Evolutionary conservation across 2,329 filamentous ascomycete genomes (phyloP).

Genomic region (Fusarium staphyleae): DNA sequence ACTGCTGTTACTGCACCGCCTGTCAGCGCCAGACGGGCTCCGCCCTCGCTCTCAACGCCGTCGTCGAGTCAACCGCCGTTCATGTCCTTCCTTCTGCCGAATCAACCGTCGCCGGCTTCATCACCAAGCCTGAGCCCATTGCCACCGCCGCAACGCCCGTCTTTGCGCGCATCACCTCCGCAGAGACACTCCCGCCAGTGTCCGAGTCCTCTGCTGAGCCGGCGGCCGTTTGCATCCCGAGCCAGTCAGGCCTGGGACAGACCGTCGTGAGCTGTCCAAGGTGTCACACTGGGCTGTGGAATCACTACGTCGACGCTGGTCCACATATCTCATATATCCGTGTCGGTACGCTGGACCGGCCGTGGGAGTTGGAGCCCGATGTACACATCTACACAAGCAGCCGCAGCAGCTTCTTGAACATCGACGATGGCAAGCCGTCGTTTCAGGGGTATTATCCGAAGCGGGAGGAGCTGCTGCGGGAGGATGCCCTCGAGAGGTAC

Average conservation of each 20-base stretch:
- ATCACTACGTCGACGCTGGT: conserved; percentile 48
- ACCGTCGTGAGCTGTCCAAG: conserved; percentile 51
- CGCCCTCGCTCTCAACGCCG: conserved; percentile 50
- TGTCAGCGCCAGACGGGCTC: conserved; percentile 56
- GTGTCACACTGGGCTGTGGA: conserved; percentile 53
- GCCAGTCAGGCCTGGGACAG: conserved; percentile 51
- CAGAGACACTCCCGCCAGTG: conserved; percentile 14
- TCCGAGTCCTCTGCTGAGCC: conserved; percentile 11
- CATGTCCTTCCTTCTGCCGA: conserved; percentile 40
- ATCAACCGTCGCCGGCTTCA: conserved; percentile 32
- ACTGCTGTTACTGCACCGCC: conserved; percentile 57
- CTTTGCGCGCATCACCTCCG: conserved; percentile 33
- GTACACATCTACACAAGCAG: conserved; percentile 54
- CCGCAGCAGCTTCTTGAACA: conserved; percentile 49
- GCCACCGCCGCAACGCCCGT: conserved; percentile 23
- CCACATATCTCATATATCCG: conserved; percentile 49
- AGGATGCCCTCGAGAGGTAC: conserved; percentile 44
- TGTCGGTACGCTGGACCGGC: conserved; percentile 53
- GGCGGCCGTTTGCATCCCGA: conserved; percentile 45
- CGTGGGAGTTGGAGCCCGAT: conserved; percentile 50
- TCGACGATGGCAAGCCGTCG: conserved; percentile 48
- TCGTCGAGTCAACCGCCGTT: conserved; percentile 51
- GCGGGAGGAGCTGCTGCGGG: conserved; percentile 43
- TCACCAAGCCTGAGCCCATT: conserved; percentile 9
- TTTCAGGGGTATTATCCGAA: conserved; percentile 48